Conservation (phyloP, 75 land plant species). For the Ceratopteris richardii region DNA sequence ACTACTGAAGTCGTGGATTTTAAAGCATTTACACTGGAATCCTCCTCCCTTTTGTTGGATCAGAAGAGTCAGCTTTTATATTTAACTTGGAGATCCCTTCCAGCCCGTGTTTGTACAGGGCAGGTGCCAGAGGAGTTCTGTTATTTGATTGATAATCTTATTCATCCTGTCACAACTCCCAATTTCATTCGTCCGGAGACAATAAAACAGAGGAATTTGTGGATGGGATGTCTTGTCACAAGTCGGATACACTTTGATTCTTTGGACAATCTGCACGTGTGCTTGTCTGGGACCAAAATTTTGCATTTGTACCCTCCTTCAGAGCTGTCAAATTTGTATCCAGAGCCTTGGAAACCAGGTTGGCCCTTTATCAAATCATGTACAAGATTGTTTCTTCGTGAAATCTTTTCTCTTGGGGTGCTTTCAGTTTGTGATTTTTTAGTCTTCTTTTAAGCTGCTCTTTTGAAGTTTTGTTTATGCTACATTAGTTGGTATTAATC, state of each 20-base stretch:
- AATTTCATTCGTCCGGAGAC: slow-evolving; percentile 1
- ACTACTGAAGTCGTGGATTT: slow-evolving; percentile 5
- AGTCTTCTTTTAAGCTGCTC: no score
- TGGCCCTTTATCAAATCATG: no score
- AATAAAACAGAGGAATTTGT: slow-evolving; percentile 9
- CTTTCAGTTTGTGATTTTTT: no score
- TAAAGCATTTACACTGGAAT: slow-evolving; percentile 4
- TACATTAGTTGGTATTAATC: no score
- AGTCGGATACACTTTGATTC: slow-evolving; percentile 15
- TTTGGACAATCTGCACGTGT: slow-evolving; percentile 12
- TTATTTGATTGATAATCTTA: slow-evolving; percentile 1
- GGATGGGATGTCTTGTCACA: slow-evolving; percentile 13
- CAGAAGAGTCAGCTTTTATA: slow-evolving; percentile 5
- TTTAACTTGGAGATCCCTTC: slow-evolving; percentile 12
- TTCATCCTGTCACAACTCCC: slow-evolving; percentile 4
- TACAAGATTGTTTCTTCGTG: no score
- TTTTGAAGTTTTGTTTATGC: no score
- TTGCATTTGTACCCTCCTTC: slow-evolving; percentile 15
- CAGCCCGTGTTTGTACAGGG: neutral
- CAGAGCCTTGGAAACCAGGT: slow-evolving; percentile 14
- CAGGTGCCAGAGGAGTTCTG: neutral
- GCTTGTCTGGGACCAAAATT: slow-evolving; percentile 10
- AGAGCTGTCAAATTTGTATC: slow-evolving; percentile 9
- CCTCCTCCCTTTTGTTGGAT: neutral
- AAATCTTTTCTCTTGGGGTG: no score